These are phyloP conservation scores for Nakaseomyces bracarensis DNA, from an alignment of 1,139 yeast genomes.

Conservation along the genomic window DNA sequence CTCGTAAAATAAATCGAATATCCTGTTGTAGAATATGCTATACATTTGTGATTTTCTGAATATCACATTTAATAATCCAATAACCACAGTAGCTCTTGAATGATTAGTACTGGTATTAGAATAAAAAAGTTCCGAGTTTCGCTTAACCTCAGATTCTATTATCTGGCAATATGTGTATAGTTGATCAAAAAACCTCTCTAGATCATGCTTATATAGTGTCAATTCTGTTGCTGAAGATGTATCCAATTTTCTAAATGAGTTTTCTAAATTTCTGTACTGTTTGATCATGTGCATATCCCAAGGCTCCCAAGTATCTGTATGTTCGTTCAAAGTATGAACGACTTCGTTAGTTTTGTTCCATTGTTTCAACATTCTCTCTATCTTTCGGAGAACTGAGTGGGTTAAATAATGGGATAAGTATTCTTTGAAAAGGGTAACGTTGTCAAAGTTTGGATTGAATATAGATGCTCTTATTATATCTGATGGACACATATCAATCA, in stretches of 20 bases:
- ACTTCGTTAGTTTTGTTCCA: conserved; percentile 13
- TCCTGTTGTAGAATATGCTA: background rate
- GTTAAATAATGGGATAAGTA: conserved; percentile 16
- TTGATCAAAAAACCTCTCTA: background rate
- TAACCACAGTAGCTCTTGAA: background rate
- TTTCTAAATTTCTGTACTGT: background rate
- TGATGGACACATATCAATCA: conserved; percentile 16
- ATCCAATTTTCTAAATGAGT: background rate
- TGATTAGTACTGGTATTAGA: background rate
- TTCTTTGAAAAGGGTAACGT: conserved; percentile 16
- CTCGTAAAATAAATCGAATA: background rate
- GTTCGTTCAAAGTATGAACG: no score
- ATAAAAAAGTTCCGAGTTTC: background rate
- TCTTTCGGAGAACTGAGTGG: conserved; percentile 8
- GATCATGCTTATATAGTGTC: background rate
- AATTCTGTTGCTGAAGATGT: background rate
- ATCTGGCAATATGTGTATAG: background rate
- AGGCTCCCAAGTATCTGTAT: conserved; percentile 12
- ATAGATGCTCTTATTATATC: conserved; percentile 20
- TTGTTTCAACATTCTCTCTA: conserved; percentile 9
- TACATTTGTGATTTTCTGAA: background rate
- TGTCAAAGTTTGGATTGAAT: conserved; percentile 12
- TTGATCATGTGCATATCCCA: conserved; percentile 18
- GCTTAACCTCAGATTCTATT: background rate
- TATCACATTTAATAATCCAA: background rate